phyloP scores from a whole-genome alignment of 1,139 yeast genomes.

The Yamadazyma diddensiae region DNA sequence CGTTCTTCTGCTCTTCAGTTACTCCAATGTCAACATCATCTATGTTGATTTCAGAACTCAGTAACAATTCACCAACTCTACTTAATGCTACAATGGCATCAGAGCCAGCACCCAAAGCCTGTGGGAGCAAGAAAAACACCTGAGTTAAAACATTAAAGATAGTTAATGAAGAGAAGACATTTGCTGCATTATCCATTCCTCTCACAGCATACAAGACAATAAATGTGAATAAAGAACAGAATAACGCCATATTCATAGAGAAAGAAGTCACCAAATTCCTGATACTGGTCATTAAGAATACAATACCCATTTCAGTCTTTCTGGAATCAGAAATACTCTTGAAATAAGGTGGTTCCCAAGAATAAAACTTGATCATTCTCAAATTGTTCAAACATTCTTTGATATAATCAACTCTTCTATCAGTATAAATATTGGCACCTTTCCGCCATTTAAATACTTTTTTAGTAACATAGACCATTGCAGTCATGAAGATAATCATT shows the following conservation, averaged over 20 bases:
- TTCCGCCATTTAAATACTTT: slow-evolving; percentile 26
- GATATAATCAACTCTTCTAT: slow-evolving; percentile 30
- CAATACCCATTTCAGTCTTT: slow-evolving; percentile 46
- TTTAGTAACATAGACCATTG: slow-evolving; percentile 22
- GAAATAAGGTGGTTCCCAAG: slow-evolving; percentile 69
- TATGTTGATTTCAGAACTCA: slow-evolving; percentile 28
- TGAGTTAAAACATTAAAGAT: slow-evolving; percentile 61
- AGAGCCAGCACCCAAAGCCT: slow-evolving; percentile 65
- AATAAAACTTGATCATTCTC: slow-evolving; percentile 39
- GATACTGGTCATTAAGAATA: slow-evolving; percentile 49
- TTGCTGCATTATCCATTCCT: slow-evolving; percentile 53
- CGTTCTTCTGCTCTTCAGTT: slow-evolving; percentile 4
- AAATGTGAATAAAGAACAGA: slow-evolving; percentile 74
- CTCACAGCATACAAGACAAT: slow-evolving; percentile 59
- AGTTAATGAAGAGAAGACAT: slow-evolving; percentile 77
- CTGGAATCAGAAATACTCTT: slow-evolving; percentile 46
- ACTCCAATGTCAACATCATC: slow-evolving; percentile 15
- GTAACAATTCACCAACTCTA: slow-evolving; percentile 57
- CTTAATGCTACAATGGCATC: slow-evolving; percentile 66
- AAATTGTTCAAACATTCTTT: slow-evolving; percentile 37
- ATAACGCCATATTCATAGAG: slow-evolving; percentile 57
- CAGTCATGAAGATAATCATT: slow-evolving; percentile 24
- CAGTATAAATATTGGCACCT: slow-evolving; percentile 31
- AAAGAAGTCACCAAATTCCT: slow-evolving; percentile 61
- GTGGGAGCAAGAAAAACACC: slow-evolving; percentile 62